Conservation (phyloP, 306 rosid species). For the Notholithocarpus densiflorus region DNA sequence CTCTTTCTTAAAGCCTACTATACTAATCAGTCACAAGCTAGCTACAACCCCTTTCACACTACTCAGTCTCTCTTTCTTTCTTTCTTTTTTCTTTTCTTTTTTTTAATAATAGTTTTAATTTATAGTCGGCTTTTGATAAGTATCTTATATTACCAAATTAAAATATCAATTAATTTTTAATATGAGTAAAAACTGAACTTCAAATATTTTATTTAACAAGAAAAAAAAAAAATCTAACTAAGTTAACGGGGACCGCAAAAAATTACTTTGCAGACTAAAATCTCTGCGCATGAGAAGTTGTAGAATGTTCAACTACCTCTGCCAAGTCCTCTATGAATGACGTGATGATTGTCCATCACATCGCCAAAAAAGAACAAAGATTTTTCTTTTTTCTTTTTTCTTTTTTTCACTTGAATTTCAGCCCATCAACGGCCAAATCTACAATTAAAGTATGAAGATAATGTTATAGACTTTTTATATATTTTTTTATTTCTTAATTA, state of each 20-base stretch:
- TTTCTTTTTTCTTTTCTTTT: no score
- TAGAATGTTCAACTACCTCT: background rate
- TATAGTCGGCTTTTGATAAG: rapidly evolving
- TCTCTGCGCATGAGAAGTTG: no score
- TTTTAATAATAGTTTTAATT: no score
- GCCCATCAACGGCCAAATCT: conserved; percentile 8
- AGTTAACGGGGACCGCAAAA: no score
- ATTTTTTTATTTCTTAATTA: conserved; percentile 1
- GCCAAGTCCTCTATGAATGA: background rate
- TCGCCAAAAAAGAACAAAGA: background rate
- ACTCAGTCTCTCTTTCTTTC: rapidly evolving
- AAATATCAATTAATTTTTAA: no score
- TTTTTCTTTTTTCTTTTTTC: no score
- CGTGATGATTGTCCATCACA: background rate
- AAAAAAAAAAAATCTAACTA: no score
- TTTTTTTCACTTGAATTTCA: background rate
- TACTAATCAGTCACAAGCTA: background rate
- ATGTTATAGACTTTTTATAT: background rate
- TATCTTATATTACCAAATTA: rapidly evolving
- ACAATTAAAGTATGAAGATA: conserved; percentile 16
- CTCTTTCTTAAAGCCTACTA: no score
- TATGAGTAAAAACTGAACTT: no score
- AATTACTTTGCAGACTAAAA: no score
- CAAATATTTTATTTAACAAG: no score
- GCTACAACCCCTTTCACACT: no score